These are phyloP conservation scores for Nematodospora anomalae DNA, from an alignment of 1,139 yeast genomes.

Conservation along the genomic window DNA sequence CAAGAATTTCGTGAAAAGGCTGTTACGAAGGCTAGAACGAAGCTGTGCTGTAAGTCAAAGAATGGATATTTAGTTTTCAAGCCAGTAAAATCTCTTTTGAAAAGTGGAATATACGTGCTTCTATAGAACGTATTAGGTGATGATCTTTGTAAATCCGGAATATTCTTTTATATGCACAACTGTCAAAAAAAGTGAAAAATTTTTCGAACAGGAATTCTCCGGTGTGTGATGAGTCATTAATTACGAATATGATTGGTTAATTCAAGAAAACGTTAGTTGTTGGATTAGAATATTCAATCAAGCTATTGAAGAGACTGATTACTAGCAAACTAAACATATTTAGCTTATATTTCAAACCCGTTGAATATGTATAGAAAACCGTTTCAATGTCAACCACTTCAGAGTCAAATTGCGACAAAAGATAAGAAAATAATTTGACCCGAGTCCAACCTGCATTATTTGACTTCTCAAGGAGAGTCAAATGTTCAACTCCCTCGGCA, in stretches of 20 bases:
- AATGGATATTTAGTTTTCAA: slow-evolving; percentile 1
- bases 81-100: neutral
- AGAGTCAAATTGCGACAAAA: neutral
- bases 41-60: neutral
- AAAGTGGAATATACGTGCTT: too few species aligned
- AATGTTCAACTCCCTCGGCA: neutral
- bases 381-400: neutral
- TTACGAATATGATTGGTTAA: neutral
- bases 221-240: slow-evolving; percentile 4
- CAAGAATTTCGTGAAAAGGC: too few species aligned
- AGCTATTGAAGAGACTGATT: too few species aligned
- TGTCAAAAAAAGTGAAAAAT: neutral
- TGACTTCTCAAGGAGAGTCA: slow-evolving; percentile 1
- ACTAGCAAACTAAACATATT: too few species aligned
- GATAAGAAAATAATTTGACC: neutral
- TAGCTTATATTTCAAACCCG: too few species aligned
- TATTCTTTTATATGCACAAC: neutral
- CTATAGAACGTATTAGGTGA: too few species aligned
- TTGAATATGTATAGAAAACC: too few species aligned
- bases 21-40: neutral
- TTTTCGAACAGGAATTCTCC: neutral
- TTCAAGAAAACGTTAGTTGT: too few species aligned
- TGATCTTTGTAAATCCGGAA: too few species aligned
- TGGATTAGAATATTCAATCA: too few species aligned
- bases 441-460: neutral